Base-by-base conservation (phyloP, 495 filamentous ascomycete species). In the Aspergillus incahuasiensis region DNA sequence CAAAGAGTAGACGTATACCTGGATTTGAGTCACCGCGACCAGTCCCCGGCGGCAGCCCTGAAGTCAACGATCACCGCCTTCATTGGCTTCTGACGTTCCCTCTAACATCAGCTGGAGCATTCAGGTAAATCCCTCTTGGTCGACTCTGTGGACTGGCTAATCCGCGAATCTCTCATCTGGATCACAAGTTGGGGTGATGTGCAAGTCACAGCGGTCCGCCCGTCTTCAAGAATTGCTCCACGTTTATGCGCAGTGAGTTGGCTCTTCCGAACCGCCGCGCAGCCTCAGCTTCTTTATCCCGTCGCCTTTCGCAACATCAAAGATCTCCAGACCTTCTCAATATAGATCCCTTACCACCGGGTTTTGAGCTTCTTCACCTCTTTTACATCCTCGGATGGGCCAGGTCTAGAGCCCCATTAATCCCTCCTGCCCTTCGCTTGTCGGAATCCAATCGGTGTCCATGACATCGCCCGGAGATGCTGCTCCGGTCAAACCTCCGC, bases 391-490 rank as follows among this genome's bases (percentile, higher is more conserved):
- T 38, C 59, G 52, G 70, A 75, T 75, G 72, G 69, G 72, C 55
- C 43, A 52, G 49, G 16, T 21, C 62, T 67, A 55, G 49, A 57
- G 41, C 52, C 51, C 46, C 25, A 21, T 35, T 45, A 44, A 46
- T 25, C 34, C 43, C 46, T 59, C 44, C 46, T 59, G 12, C 45
- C 22, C 48, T 38, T 52, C 24, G 25, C 38, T 19, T 41, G 41
- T 63, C 58, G 41, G 25, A 64, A 61, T 54, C 56, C 57, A 72
- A 40, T 63, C 60, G 73, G 63, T 69, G 73, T 79, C 75, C 78
- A 84, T 85, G 82, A 83, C 77, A 77, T 77, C 81, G 72, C 73
- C 76, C 61, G 76, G 75, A 75, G 76, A 84, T 85, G 80, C 71
- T 70, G 67, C 79, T 64, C 78, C 83, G 66, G 73, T 82, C 68